Evolutionary conservation across 306 rosid genomes (phyloP), one percentile per base, ranked within the genome.

Genomic region (Prunus mume): DNA sequence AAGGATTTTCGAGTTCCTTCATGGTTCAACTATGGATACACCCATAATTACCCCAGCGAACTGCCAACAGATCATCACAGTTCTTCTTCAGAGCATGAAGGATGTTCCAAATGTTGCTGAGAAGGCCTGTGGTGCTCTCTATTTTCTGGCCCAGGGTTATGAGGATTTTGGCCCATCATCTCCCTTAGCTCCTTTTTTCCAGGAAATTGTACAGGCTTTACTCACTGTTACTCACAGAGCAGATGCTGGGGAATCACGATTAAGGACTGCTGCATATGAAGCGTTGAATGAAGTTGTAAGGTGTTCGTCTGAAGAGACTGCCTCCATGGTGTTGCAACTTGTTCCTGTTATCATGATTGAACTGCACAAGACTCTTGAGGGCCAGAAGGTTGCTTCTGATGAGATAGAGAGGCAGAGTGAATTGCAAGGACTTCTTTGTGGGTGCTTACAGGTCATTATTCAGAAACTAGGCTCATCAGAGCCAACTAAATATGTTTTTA

Each of bases 71-170:
- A 90, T 91, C 77, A 83, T 93, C 77, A 81, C 95, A 18, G 98
- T 91, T 82, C 88, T 93, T 79, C 90, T 93, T 77, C 93, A 93
- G 83, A 93, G 98, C 84, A 93, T 93, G 98, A 91, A 86, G 32
- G 98, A 93, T 83, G 96, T 87, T 50, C 93, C 96, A 68, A 93
- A 93, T 87, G 96, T 93, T 67, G 96, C 98, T 51, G 96, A 93
- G 90, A 93, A 93, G 82, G 98, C 96, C 73, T 93, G 98, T 68
- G 93, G 98, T 41, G 98, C 98, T 69, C 91, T 93, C 72, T 93
- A 93, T 85, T 93, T 86, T 79, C 93, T 93, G 17, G 93, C 93
- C 28, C 98, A 93, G 74, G 98, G 98, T 76, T 93, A 87, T 34
- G 98, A 93, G 90, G 96, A 93, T 73, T 83, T 77, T 49, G 91